These are phyloP conservation scores for Leccinum variicolor DNA, from an alignment of 768 basidiomycete species.

Conservation along the genomic window DNA sequence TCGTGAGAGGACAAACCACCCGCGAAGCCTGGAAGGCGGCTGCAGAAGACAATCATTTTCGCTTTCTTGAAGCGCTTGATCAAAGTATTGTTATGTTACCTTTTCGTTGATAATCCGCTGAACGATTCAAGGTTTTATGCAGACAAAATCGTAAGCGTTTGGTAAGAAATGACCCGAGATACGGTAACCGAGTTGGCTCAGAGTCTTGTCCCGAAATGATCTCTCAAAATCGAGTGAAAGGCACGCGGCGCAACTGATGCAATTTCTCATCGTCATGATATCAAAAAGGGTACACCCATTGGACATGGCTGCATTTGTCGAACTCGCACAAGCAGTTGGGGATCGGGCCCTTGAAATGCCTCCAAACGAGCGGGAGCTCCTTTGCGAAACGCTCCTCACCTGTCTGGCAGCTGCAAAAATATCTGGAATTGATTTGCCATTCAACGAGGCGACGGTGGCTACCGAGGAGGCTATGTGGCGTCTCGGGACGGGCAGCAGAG, in stretches of 20 bases:
- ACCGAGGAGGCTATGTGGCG: conserved; percentile 37
- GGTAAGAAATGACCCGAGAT: background rate
- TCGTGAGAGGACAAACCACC: conserved; percentile 7
- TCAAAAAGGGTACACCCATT: conserved; percentile 14
- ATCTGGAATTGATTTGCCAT: conserved; percentile 8
- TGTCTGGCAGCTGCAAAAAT: conserved; percentile 30
- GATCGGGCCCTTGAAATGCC: conserved; percentile 14
- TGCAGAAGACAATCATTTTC: conserved; percentile 5
- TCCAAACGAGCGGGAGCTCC: conserved; percentile 4
- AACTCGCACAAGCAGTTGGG: conserved; percentile 14
- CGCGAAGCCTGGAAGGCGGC: conserved; percentile 24
- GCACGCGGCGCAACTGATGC: conserved; percentile 19
- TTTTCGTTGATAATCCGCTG: background rate
- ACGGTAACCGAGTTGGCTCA: conserved; percentile 2
- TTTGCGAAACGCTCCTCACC: conserved; percentile 37
- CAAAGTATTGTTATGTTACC: conserved; percentile 16
- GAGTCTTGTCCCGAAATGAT: conserved; percentile 10
- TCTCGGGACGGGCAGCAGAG: conserved; percentile 26
- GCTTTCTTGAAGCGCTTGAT: conserved; percentile 12
- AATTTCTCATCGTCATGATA: conserved; percentile 23
- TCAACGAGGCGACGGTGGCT: background rate
- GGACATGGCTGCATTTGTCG: conserved; percentile 1
- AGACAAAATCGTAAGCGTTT: conserved; percentile 15
- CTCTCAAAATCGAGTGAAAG: conserved; percentile 3
- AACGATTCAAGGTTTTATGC: conserved; percentile 14